Evolutionary conservation across 2,329 filamentous ascomycete genomes (phyloP), one percentile per base, ranked within the genome.

Genomic region (Nothophaeocryptopus gaeumannii): DNA sequence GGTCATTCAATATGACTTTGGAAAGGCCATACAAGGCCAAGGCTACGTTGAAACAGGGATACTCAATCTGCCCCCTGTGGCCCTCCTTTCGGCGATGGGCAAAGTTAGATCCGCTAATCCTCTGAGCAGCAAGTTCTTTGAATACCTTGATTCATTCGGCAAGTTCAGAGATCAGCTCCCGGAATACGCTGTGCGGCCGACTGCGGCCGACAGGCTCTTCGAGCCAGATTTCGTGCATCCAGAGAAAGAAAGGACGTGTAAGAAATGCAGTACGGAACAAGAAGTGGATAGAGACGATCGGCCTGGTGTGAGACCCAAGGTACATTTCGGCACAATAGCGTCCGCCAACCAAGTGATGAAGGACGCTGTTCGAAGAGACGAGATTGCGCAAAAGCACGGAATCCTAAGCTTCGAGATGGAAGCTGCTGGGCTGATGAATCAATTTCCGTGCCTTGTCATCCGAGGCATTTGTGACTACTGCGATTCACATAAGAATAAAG

Each of bases 341-440:
- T 64, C 60, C 2, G 59, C 41, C 1, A 53, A 66, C 13, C 3
- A 40, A 8, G 39, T 63, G 8, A 53, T 65, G 42, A 57, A 58
- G 36, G 41, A 59, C 13, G 45, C 5, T 7, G 5, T 12, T 1
- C n/a, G 16, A 14, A 31, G 49, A 7, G 49, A 51, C 15, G 9
- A 31, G 2, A 30, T 61, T 12, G 45, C 38, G 1, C 16, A 35
- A 8, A 14, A 49, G 20, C 30, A 44, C 12, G 50, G 40, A 5
- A 44, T 56, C 5, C 15, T 64, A 1, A 60, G 60, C 40, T 60
- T 63, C 39, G 60, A 64, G 49, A 62, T 60, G 59, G 59, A 63
- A 15, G 58, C 61, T 8, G 61, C 61, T 7, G 58, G 55, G 5
- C 20, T 62, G 14, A 60, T 60, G 49, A 39, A 35, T 30, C n/a